Evolutionary conservation across 371 early-diverging fungal species (phyloP).

Genomic region (Fennellomyces sp.): DNA sequence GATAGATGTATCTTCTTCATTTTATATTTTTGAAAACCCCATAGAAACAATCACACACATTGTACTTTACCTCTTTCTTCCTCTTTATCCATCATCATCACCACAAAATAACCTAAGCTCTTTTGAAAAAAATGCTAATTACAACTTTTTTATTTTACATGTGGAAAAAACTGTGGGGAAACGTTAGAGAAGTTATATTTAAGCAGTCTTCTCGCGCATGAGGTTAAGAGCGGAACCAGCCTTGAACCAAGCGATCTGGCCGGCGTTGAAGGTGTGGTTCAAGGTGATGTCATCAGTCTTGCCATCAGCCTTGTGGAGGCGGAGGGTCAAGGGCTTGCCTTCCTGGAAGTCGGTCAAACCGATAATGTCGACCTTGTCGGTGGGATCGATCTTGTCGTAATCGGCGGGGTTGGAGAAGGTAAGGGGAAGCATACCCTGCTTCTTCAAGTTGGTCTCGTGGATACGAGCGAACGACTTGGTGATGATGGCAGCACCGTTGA

Average conservation of each 20-base stretch:
- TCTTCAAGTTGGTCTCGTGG: slow-evolving; percentile 99
- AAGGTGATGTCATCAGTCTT: slow-evolving; percentile 76
- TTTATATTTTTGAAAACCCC: too few species aligned
- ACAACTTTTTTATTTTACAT: slow-evolving; percentile 7
- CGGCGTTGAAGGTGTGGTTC: slow-evolving; percentile 97
- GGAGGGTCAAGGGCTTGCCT: slow-evolving; percentile 76
- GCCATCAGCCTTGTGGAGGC: slow-evolving; percentile 74
- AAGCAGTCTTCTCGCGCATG: slow-evolving; percentile 54
- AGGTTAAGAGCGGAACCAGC: slow-evolving; percentile 91
- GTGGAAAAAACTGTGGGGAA: neutral
- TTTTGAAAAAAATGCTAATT: slow-evolving; percentile 4
- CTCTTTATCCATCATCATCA: neutral
- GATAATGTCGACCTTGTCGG: slow-evolving; percentile 73
- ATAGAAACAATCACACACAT: too few species aligned
- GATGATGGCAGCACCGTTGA: slow-evolving; percentile 86
- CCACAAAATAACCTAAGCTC: neutral
- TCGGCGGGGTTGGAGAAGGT: slow-evolving; percentile 91
- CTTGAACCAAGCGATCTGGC: slow-evolving; percentile 94
- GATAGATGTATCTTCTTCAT: slow-evolving; percentile 6
- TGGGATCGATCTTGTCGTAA: slow-evolving; percentile 80
- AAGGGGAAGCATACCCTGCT: slow-evolving; percentile 96
- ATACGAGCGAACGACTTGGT: slow-evolving; percentile 96
- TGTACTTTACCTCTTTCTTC: neutral
- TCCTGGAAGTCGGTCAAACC: slow-evolving; percentile 76
- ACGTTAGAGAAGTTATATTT: neutral